Evolutionary conservation across 805 yeast genomes (phyloP).

Genomic region (Candida nitratophila): DNA sequence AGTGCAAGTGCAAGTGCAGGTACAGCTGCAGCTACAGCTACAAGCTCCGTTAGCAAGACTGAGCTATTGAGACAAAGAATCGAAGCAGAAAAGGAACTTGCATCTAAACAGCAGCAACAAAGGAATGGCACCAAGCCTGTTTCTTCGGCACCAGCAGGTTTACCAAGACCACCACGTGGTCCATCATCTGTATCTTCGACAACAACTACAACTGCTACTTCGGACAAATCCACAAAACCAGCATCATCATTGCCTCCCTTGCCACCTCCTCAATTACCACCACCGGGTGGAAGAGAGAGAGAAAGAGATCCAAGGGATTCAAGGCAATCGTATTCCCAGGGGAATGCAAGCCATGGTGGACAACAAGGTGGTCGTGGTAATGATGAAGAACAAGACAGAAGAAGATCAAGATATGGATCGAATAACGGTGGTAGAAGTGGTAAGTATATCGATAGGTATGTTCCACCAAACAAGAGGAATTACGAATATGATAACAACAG

Average conservation of each 20-base stretch:
- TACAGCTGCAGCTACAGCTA: neutral
- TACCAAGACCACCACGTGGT: neutral
- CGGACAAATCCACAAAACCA: slow-evolving; percentile 1
- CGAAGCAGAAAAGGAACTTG: neutral
- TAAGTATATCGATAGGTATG: neutral
- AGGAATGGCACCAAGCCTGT: no score
- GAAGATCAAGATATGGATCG: no score
- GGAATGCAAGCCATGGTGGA: no score
- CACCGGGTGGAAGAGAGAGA: neutral
- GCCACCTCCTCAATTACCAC: slow-evolving; percentile 11
- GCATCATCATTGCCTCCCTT: slow-evolving; percentile 7
- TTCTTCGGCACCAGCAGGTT: neutral
- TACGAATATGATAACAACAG: neutral
- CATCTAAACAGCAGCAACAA: neutral
- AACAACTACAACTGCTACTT: neutral
- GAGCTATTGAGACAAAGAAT: neutral
- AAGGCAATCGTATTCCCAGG: neutral
- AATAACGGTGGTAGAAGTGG: no score
- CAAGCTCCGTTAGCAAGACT: neutral
- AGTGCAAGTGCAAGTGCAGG: no score
- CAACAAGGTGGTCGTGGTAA: no score
- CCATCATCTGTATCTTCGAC: neutral
- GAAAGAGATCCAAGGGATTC: neutral
- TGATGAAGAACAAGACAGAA: neutral
- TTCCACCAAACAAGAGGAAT: neutral